Conservation (phyloP, 1,284 basidiomycete genomes). For the Pascua sp. region DNA sequence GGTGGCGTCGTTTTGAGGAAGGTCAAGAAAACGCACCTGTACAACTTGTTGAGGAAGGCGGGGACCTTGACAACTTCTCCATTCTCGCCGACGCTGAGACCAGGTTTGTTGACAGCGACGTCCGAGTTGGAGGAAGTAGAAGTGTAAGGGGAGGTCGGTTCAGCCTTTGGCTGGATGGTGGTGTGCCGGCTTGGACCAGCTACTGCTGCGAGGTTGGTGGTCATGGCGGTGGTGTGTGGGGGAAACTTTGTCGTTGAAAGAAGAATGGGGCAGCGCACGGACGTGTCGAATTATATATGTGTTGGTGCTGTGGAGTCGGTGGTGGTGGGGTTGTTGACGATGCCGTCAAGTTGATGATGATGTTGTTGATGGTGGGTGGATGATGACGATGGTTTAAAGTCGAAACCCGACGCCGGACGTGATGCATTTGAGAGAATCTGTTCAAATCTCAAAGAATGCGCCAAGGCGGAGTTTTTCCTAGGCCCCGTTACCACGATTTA, state of each 20-base stretch:
- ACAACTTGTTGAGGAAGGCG: constrained; percentile 88
- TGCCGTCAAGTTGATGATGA: too few species aligned
- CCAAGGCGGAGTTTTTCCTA: too few species aligned
- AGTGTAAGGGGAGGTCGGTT: constrained; percentile 17
- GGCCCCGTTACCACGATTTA: too few species aligned
- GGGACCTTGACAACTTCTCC: constrained; percentile 56
- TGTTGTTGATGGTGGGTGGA: background rate
- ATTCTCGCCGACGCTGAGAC: constrained; percentile 44
- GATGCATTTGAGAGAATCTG: too few species aligned
- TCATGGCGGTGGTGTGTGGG: constrained; percentile 23
- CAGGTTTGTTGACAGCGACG: constrained; percentile 31
- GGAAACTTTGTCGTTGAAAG: background rate
- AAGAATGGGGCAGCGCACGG: background rate
- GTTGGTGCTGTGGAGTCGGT: background rate
- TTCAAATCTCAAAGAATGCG: too few species aligned
- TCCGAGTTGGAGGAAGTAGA: constrained; percentile 2
- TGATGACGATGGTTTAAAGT: background rate
- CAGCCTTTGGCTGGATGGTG: constrained; percentile 16
- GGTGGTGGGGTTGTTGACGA: background rate
- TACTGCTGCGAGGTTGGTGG: constrained; percentile 39
- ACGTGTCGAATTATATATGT: background rate
- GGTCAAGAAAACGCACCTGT: constrained; percentile 61
- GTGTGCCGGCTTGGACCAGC: constrained; percentile 38
- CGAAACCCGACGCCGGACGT: too few species aligned
- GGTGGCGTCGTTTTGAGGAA: background rate